Percentiles rank a stretch among this genome's conserved stretches.
phyloP scores from a whole-genome alignment of 805 yeast genomes.

The Suhomyces xylopsoci region DNA sequence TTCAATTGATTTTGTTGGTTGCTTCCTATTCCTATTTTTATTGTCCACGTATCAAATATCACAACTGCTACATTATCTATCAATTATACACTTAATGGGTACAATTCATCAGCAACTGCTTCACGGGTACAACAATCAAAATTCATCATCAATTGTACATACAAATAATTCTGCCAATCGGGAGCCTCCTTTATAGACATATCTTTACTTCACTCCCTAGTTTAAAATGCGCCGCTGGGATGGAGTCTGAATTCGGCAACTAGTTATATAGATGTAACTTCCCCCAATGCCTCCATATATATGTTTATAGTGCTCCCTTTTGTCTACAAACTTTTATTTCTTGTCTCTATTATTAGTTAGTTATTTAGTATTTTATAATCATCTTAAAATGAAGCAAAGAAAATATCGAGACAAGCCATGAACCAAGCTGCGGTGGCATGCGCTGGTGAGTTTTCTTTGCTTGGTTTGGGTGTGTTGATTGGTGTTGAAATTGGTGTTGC shows the following conservation, averaged over 20 bases:
- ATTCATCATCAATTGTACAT: constrained; percentile 2
- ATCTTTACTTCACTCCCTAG: background rate
- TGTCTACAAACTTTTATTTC: constrained; percentile 7
- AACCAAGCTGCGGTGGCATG: background rate
- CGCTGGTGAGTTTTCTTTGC: constrained; percentile 1
- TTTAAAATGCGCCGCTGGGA: background rate
- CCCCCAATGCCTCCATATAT: background rate
- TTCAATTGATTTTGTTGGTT: background rate
- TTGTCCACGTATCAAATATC: background rate
- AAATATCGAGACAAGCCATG: background rate
- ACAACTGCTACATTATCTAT: background rate
- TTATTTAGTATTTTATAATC: constrained; percentile 6
- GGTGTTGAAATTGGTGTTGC: background rate
- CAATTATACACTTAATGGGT: background rate
- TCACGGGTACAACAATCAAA: background rate
- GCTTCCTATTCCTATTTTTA: background rate
- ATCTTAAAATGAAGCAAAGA: constrained; percentile 3
- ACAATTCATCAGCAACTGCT: background rate
- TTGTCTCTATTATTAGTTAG: constrained; percentile 8
- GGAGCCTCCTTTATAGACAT: constrained; percentile 2
- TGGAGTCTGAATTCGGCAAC: background rate
- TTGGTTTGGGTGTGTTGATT: constrained; percentile 1
- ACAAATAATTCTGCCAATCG: constrained; percentile 1
- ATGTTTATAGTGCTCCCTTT: background rate
- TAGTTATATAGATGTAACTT: constrained; percentile 1